These are phyloP conservation scores for Lyophyllum decastes DNA, from an alignment of 768 basidiomycete species.

Conservation along the genomic window DNA sequence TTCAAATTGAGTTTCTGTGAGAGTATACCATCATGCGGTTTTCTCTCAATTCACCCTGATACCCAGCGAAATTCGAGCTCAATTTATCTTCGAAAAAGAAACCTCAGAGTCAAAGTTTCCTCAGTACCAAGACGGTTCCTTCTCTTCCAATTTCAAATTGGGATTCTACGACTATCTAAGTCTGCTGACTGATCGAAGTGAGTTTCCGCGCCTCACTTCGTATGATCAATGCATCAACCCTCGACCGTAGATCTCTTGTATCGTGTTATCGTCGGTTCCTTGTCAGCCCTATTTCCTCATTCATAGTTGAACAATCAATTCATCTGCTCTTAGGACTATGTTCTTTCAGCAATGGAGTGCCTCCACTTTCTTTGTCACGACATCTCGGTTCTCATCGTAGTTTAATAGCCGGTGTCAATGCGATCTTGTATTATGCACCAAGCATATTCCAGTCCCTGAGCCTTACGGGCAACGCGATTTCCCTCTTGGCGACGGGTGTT, in stretches of 20 bases:
- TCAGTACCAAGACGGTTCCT: conserved; percentile 62
- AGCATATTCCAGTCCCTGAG: conserved; percentile 65
- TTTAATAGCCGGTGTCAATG: conserved; percentile 58
- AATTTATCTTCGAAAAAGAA: conserved; percentile 74
- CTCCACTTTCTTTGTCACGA: conserved; percentile 4
- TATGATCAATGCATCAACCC: background rate
- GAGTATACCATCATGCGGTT: conserved; percentile 20
- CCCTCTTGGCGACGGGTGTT: conserved; percentile 60
- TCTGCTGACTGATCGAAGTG: conserved; percentile 53
- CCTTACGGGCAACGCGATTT: conserved; percentile 59
- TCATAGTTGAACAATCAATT: background rate
- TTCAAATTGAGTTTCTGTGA: conserved; percentile 74
- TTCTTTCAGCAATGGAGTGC: conserved; percentile 83
- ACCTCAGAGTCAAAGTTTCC: conserved; percentile 57
- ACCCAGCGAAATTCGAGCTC: conserved; percentile 68
- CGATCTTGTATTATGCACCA: conserved; percentile 77
- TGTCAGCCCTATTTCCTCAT: conserved; percentile 31
- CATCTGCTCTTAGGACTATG: conserved; percentile 49
- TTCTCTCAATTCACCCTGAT: background rate
- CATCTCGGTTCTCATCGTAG: background rate
- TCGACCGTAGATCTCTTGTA: conserved; percentile 50
- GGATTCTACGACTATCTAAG: conserved; percentile 62
- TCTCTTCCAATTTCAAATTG: conserved; percentile 59
- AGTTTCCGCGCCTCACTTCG: conserved; percentile 1
- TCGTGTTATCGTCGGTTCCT: conserved; percentile 61